Evolutionary conservation across 306 rosid species (phyloP).

Genomic region (Fragaria iinumae): DNA sequence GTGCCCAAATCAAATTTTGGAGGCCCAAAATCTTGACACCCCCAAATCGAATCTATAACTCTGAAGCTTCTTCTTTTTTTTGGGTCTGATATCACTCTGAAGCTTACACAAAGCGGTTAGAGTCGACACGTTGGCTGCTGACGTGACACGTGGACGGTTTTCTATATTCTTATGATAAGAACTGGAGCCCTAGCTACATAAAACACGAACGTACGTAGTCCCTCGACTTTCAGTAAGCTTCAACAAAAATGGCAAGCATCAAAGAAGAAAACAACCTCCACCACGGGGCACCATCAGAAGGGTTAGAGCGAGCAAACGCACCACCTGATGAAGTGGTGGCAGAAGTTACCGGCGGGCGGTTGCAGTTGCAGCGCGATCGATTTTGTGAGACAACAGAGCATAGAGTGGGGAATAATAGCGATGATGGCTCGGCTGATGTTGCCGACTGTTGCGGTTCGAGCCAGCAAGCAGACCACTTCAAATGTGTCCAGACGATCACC

Average conservation of each 20-base stretch:
- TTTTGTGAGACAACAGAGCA: not conserved
- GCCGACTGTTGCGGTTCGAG: not conserved
- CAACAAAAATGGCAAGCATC: not conserved
- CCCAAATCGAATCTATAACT: too few relatives aligned
- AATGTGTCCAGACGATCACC: not conserved
- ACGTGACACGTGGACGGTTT: not conserved
- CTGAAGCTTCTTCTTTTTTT: too few relatives aligned
- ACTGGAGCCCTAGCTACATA: not conserved
- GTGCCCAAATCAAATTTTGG: not conserved
- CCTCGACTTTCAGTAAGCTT: not conserved
- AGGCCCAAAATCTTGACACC: too few relatives aligned
- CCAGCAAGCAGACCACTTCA: slow-evolving; percentile 28
- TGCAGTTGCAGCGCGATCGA: not conserved
- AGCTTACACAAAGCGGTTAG: too few relatives aligned
- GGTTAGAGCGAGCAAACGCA: not conserved
- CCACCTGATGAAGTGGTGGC: not conserved
- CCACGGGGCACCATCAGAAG: not conserved
- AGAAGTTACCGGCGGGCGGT: not conserved
- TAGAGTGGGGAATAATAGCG: not conserved
- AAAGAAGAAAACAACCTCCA: not conserved
- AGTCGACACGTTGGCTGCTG: not conserved
- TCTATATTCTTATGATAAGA: not conserved
- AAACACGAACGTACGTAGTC: not conserved
- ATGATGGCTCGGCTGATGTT: slow-evolving; percentile 17
- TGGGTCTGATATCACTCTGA: too few relatives aligned